Conservation (phyloP, 495 filamentous ascomycete genomes). For the Glutinoglossum americanum region DNA sequence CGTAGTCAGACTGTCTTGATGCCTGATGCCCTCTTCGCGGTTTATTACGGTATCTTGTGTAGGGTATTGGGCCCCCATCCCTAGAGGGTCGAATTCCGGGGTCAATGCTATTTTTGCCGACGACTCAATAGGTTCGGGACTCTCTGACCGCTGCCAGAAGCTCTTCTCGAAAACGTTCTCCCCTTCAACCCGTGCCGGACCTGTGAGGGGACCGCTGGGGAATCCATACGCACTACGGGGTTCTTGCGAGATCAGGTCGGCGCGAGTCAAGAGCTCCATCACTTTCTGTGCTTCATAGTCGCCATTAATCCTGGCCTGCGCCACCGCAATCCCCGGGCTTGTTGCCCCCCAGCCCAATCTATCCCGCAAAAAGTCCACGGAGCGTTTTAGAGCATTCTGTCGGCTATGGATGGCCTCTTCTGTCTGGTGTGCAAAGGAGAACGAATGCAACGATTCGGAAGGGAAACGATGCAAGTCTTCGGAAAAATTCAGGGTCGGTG, state of each 20-base stretch:
- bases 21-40: not conserved
- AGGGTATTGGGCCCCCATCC: not conserved
- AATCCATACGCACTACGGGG: constrained; percentile 18
- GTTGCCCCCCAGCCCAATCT: constrained; percentile 60
- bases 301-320: constrained; percentile 61
- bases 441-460: constrained; percentile 89
- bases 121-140: constrained; percentile 25
- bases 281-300: constrained; percentile 77
- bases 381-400: constrained; percentile 82
- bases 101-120: not conserved
- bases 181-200: constrained; percentile 43
- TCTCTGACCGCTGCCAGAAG: constrained; percentile 29
- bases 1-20: not conserved
- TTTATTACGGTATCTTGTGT: not conserved
- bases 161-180: constrained; percentile 66
- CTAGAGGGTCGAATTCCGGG: not conserved
- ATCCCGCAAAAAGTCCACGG: constrained; percentile 94
- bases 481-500: constrained; percentile 42
- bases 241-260: constrained; percentile 45
- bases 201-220: constrained; percentile 43
- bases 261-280: constrained; percentile 65
- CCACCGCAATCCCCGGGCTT: constrained; percentile 44
- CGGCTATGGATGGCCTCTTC: constrained; percentile 77
- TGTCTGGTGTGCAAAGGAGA: constrained; percentile 93
- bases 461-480: constrained; percentile 89